Evolutionary conservation across 768 basidiomycete species (phyloP).

Genomic region (Pilatotrama ljubarskyi): DNA sequence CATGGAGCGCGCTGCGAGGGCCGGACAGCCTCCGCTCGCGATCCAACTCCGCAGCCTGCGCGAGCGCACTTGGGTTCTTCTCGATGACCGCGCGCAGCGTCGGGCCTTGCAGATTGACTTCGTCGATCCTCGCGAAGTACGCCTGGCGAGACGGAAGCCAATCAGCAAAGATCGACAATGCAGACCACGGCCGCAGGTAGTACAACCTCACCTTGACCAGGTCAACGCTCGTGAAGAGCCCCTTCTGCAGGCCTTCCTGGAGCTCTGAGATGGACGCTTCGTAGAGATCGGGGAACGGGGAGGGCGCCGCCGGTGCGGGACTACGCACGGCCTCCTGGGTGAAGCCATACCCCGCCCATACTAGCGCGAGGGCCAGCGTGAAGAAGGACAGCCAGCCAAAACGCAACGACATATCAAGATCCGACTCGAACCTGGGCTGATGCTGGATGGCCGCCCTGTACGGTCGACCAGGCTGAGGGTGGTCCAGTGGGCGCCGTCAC

Average conservation of each 20-base stretch:
- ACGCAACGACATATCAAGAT: neutral
- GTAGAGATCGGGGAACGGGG: slow-evolving; percentile 52
- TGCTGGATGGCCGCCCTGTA: neutral
- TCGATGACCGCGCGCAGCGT: slow-evolving; percentile 60
- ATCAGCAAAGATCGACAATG: too few species aligned
- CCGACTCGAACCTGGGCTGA: too few species aligned
- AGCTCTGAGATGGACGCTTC: slow-evolving; percentile 59
- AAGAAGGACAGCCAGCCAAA: neutral
- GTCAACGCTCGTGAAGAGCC: slow-evolving; percentile 58
- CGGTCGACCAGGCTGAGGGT: too few species aligned
- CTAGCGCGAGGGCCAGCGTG: neutral
- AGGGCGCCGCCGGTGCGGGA: neutral
- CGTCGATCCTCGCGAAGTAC: slow-evolving; percentile 65
- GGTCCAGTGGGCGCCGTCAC: too few species aligned
- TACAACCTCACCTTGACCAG: slow-evolving; percentile 51
- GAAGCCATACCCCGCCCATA: slow-evolving; percentile 5
- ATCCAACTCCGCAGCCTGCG: slow-evolving; percentile 44
- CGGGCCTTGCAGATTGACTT: slow-evolving; percentile 65
- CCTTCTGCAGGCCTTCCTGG: slow-evolving; percentile 46
- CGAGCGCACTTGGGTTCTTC: slow-evolving; percentile 52
- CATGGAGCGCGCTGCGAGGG: slow-evolving; percentile 32
- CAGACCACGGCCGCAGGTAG: too few species aligned
- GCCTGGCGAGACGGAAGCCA: too few species aligned
- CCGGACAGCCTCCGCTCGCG: slow-evolving; percentile 21
- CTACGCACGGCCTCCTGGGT: neutral